Percentiles rank a stretch among this genome's conserved stretches.
Conservation (phyloP, 805 yeast species). For the Starmerella stigmatis region DNA sequence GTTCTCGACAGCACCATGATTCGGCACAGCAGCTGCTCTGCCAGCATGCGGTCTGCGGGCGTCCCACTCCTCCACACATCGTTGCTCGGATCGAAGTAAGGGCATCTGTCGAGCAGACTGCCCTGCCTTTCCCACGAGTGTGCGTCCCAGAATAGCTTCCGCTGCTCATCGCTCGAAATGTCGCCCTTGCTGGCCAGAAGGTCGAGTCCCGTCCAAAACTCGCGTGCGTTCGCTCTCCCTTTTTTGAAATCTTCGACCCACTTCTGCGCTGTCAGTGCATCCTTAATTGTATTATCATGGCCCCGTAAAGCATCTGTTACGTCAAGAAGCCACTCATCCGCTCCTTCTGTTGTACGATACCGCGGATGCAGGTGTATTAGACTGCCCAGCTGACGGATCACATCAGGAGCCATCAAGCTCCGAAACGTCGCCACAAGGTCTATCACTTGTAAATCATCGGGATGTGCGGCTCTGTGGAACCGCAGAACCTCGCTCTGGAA, state of each 20-base stretch:
- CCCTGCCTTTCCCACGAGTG: neutral
- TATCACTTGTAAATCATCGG: neutral
- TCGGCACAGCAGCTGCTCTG: too few relatives aligned
- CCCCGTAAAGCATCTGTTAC: neutral
- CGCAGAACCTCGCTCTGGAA: neutral
- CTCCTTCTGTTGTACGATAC: neutral
- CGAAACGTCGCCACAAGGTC: neutral
- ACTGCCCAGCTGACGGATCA: neutral
- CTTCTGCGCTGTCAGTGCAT: neutral
- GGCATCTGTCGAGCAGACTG: neutral
- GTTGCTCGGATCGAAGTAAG: neutral
- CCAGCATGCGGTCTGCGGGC: too few relatives aligned
- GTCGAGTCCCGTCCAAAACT: neutral
- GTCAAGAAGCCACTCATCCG: neutral
- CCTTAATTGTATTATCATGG: neutral
- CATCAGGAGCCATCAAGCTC: neutral
- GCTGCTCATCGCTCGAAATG: neutral
- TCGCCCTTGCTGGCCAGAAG: neutral
- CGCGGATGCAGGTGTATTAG: neutral
- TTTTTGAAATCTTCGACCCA: neutral
- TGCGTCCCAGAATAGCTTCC: neutral
- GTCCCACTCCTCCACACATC: neutral
- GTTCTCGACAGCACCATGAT: too few relatives aligned
- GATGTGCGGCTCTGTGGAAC: neutral
- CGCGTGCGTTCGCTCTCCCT: neutral